Percentiles rank a stretch among this genome's conserved stretches.
These are phyloP conservation scores for Artemisia argyi DNA, from an alignment of 129 eudicot genomes.

Conservation along the genomic window DNA sequence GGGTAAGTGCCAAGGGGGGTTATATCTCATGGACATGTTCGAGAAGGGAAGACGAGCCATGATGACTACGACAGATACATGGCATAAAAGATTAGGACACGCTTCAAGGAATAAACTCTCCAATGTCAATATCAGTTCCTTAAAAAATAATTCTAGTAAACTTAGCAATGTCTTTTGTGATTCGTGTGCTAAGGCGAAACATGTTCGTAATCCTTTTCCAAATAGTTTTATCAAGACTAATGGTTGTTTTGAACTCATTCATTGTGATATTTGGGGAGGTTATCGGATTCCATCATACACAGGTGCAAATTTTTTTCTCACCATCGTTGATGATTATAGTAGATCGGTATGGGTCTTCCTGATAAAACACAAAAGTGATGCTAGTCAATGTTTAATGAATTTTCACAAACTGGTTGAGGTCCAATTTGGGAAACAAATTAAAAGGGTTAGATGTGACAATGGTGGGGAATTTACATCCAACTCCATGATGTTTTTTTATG, in stretches of 20 bases:
- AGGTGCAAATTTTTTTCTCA: not conserved
- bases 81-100: not conserved
- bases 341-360: not conserved
- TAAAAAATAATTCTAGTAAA: not conserved
- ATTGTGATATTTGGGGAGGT: not conserved
- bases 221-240: not conserved
- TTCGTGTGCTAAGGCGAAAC: not conserved
- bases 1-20: not conserved
- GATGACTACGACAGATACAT: not conserved
- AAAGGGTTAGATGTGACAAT: not conserved
- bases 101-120: not conserved
- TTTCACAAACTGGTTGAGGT: no score
- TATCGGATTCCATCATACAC: not conserved
- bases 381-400: no score
- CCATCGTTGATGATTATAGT: not conserved
- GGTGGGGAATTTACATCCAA: no score
- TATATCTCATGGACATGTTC: not conserved
- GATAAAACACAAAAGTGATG: no score
- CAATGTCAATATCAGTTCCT: not conserved
- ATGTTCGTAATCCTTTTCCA: not conserved
- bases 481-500: no score
- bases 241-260: not conserved
- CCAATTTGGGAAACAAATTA: no score
- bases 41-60: not conserved
- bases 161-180: no score